phyloP scores from a whole-genome alignment of 768 basidiomycete genomes.

The Tulasnella sp. region DNA sequence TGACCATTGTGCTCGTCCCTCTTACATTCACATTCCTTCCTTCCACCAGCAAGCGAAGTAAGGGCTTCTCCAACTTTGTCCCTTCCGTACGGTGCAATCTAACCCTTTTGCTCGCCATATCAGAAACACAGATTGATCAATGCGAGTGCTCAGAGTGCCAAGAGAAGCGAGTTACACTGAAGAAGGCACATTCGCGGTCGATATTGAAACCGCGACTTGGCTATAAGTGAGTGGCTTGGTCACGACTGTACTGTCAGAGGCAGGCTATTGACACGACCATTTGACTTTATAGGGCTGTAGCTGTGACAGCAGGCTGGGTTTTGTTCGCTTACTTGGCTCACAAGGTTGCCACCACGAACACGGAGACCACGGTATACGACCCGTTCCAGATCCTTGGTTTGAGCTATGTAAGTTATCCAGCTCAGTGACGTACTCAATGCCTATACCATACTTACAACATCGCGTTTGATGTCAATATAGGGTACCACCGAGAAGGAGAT shows the following conservation, averaged over 20 bases:
- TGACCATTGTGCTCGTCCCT: slow-evolving; percentile 73
- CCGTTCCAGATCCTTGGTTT: slow-evolving; percentile 92
- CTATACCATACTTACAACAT: background rate
- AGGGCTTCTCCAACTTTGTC: background rate
- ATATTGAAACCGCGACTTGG: slow-evolving; percentile 39
- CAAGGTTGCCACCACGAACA: slow-evolving; percentile 44
- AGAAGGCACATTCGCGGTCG: slow-evolving; percentile 35
- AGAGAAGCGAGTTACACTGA: slow-evolving; percentile 39
- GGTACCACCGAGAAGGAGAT: slow-evolving; percentile 75
- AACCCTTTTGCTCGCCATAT: slow-evolving; percentile 21
- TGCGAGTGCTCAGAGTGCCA: slow-evolving; percentile 56
- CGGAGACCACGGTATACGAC: slow-evolving; percentile 67
- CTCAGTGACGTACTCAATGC: background rate
- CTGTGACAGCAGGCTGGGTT: slow-evolving; percentile 64
- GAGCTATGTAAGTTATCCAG: slow-evolving; percentile 47
- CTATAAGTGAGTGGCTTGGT: slow-evolving; percentile 35
- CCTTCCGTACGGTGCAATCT: background rate
- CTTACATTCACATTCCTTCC: slow-evolving; percentile 40
- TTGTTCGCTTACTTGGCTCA: slow-evolving; percentile 57
- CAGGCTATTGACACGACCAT: background rate
- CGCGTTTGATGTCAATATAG: slow-evolving; percentile 28
- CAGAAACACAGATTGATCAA: slow-evolving; percentile 31
- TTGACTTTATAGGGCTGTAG: slow-evolving; percentile 40
- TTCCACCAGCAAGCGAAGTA: slow-evolving; percentile 14
- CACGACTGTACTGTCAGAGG: slow-evolving; percentile 11